Conservation (phyloP, 192 early-diverging fungal species). For the Diversispora epigaea region DNA sequence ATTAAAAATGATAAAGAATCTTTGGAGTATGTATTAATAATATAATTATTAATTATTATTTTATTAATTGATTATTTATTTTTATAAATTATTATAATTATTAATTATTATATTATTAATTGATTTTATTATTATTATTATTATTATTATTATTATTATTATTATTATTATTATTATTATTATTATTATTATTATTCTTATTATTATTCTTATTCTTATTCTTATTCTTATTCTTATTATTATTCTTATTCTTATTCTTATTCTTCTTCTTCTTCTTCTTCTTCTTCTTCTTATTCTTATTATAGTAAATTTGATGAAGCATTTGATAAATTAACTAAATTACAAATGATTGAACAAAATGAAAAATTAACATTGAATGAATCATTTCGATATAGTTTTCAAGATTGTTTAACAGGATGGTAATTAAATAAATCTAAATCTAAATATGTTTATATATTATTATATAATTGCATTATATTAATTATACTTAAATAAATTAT, state of each 20-base stretch:
- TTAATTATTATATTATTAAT: not conserved
- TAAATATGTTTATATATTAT: not conserved
- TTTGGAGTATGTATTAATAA: conserved; percentile 23
- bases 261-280: too few species aligned
- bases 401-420: conserved; percentile 73
- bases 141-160: not conserved
- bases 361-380: conserved; percentile 60
- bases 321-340: conserved; percentile 67
- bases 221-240: too few species aligned
- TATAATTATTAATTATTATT: too few species aligned
- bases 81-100: conserved; percentile 6
- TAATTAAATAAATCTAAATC: conserved; percentile 33
- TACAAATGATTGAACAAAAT: conserved; percentile 58
- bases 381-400: conserved; percentile 66
- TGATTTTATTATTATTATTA: not conserved
- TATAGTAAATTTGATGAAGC: conserved; percentile 61
- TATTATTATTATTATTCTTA: not conserved
- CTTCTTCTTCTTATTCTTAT: too few species aligned
- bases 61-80: not conserved
- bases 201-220: too few species aligned
- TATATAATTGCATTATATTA: too few species aligned
- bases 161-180: not conserved
- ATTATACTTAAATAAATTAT: not conserved
- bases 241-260: too few species aligned
- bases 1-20: conserved; percentile 39